Conservation (phyloP, 148 eudicot species). For the Bassia scoparia region DNA sequence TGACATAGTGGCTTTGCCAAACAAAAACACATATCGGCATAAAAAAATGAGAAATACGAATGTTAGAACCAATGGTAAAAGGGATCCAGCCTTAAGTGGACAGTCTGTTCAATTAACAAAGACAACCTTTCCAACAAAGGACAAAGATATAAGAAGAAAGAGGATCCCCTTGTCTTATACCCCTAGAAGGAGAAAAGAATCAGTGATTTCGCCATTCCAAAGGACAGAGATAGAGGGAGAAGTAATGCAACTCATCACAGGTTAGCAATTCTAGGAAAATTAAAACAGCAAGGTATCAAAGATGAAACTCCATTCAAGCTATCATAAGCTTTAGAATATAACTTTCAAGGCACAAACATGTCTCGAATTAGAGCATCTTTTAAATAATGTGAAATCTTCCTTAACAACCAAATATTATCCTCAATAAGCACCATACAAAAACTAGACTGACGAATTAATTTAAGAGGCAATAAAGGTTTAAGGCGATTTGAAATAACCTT, state of each 20-base stretch:
- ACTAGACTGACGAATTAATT: not conserved
- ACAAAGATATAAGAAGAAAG: not conserved
- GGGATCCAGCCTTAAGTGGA: rapidly evolving
- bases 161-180: not conserved
- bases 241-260: not conserved
- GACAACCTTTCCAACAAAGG: not conserved
- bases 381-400: not conserved
- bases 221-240: not conserved
- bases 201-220: not conserved
- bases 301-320: not conserved
- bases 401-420: not conserved
- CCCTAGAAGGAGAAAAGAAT: not conserved
- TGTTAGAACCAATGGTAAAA: not conserved
- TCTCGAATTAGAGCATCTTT: not conserved
- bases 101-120: rapidly evolving
- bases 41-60: not conserved
- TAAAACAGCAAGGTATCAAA: not conserved
- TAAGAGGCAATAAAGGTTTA: not conserved
- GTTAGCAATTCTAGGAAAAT: not conserved
- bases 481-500: not conserved
- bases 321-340: not conserved
- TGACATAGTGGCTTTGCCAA: not conserved
- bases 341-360: not conserved
- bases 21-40: not conserved
- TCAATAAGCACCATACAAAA: not conserved